Conservation (phyloP, 768 basidiomycete species). For the Flagelloscypha sp. region DNA sequence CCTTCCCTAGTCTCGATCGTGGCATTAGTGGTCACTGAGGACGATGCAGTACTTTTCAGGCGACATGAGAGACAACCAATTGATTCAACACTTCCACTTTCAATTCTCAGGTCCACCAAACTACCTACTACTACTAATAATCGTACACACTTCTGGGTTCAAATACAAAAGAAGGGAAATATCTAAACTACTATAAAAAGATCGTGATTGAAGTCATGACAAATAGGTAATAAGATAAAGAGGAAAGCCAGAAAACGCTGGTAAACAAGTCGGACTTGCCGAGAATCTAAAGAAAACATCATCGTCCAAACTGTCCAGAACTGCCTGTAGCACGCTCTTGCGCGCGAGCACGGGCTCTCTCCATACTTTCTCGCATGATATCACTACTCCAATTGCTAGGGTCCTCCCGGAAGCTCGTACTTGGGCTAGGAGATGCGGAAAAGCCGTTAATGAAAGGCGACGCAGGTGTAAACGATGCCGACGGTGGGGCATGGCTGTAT, state of each 20-base stretch:
- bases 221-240: slow-evolving; percentile 1
- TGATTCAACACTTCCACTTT: not conserved
- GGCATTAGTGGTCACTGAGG: no score
- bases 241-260: not conserved
- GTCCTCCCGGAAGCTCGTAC: slow-evolving; percentile 33
- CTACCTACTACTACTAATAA: slow-evolving; percentile 4
- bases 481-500: slow-evolving; percentile 12
- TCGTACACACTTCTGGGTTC: not conserved
- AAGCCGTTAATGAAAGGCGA: slow-evolving; percentile 27
- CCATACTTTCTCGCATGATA: slow-evolving; percentile 66
- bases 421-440: slow-evolving; percentile 12
- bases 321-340: not conserved
- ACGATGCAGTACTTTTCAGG: no score
- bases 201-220: slow-evolving; percentile 1
- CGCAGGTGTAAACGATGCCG: slow-evolving; percentile 15
- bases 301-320: not conserved
- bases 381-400: slow-evolving; percentile 49
- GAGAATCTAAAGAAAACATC: slow-evolving; percentile 1
- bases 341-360: slow-evolving; percentile 42
- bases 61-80: no score
- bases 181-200: not conserved
- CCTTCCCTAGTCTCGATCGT: no score
- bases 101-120: not conserved
- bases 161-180: not conserved
- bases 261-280: not conserved